Conservation (phyloP, 345 rosid species). For the Dovyalis caffra region DNA sequence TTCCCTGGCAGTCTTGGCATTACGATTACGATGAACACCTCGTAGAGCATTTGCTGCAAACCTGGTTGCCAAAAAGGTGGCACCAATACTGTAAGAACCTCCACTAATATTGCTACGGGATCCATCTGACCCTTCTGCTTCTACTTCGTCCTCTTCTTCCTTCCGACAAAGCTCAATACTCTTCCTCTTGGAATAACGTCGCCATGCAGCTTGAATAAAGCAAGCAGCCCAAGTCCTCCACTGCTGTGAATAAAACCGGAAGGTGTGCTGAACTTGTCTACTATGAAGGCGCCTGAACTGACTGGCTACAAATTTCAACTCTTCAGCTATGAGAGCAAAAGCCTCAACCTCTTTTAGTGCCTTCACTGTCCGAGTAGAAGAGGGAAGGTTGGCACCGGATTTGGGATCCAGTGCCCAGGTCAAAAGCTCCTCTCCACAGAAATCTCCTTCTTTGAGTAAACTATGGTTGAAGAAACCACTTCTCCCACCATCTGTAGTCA, state of each 20-base stretch:
- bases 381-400: slow-evolving; percentile 79
- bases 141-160: slow-evolving; percentile 63
- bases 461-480: slow-evolving; percentile 90
- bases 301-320: slow-evolving; percentile 87
- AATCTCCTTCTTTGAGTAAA: slow-evolving; percentile 83
- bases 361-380: slow-evolving; percentile 94
- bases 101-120: slow-evolving; percentile 38
- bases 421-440: slow-evolving; percentile 93
- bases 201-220: too few species aligned
- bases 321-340: slow-evolving; percentile 85
- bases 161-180: slow-evolving; percentile 63
- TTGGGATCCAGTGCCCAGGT: slow-evolving; percentile 99
- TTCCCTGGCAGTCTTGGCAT: slow-evolving; percentile 64
- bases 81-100: slow-evolving; percentile 73
- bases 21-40: slow-evolving; percentile 72
- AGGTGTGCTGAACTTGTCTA: slow-evolving; percentile 94
- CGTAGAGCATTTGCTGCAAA: slow-evolving; percentile 96
- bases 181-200: slow-evolving; percentile 79
- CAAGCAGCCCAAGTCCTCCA: too few species aligned
- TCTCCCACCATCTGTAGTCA: slow-evolving; percentile 93
- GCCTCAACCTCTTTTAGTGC: slow-evolving; percentile 89
- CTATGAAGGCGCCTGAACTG: slow-evolving; percentile 95
- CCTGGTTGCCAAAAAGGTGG: slow-evolving; percentile 80
- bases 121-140: slow-evolving; percentile 42
- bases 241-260: too few species aligned